Evolutionary conservation across 805 yeast genomes (phyloP).

Genomic region (Yamadazyma insecticola): DNA sequence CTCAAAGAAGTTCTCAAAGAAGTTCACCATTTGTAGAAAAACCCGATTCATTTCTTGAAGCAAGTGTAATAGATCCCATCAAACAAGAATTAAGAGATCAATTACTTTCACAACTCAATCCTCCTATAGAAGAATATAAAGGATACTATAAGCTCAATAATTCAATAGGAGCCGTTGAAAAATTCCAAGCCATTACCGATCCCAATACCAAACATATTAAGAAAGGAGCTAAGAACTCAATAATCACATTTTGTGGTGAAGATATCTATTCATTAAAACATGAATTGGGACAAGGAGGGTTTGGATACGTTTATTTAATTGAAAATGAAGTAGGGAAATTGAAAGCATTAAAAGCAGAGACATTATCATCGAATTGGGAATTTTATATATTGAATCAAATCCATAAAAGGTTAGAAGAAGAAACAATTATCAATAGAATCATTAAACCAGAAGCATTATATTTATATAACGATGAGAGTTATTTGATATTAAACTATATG

Average conservation of each 20-base stretch:
- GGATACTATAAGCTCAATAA: slow-evolving; percentile 33
- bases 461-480: slow-evolving; percentile 62
- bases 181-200: slow-evolving; percentile 34
- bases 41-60: slow-evolving; percentile 13
- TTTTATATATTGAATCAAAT: slow-evolving; percentile 64
- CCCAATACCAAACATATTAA: slow-evolving; percentile 28
- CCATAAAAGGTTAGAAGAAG: slow-evolving; percentile 30
- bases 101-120: slow-evolving; percentile 33
- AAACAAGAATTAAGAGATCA: slow-evolving; percentile 34
- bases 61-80: slow-evolving; percentile 31
- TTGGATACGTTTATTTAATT: slow-evolving; percentile 69
- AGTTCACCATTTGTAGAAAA: slow-evolving; percentile 48
- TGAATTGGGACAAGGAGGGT: slow-evolving; percentile 77
- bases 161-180: slow-evolving; percentile 14
- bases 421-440: slow-evolving; percentile 25
- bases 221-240: slow-evolving; percentile 33
- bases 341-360: slow-evolving; percentile 69
- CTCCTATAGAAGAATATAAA: slow-evolving; percentile 27
- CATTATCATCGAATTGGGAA: slow-evolving; percentile 76
- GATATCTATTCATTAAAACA: slow-evolving; percentile 45
- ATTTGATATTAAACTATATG: slow-evolving; percentile 57
- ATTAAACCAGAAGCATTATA: slow-evolving; percentile 50
- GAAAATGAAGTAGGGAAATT: slow-evolving; percentile 52
- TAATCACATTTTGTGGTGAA: slow-evolving; percentile 41
- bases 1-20: slow-evolving; percentile 9